phyloP scores from a whole-genome alignment of 73 alveolate genomes.

The Paramecium sexaurelia region DNA sequence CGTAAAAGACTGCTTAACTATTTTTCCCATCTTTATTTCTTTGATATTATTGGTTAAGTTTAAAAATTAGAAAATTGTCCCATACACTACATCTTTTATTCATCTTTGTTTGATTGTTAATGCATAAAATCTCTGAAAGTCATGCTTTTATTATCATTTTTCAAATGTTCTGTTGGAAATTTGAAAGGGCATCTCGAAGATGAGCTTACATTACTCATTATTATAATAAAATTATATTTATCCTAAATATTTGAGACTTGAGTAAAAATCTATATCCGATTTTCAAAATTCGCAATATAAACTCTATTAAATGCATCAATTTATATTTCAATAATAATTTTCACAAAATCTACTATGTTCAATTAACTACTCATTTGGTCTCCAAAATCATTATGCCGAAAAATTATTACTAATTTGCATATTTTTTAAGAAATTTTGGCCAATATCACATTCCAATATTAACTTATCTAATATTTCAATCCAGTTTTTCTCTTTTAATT shows the following conservation, averaged over 20 bases:
- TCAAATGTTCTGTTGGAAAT: not conserved
- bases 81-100: not conserved
- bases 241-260: not conserved
- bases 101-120: not conserved
- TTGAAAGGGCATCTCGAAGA: not conserved
- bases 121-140: not conserved
- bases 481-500: too few relatives aligned
- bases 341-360: not conserved
- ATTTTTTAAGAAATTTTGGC: not conserved
- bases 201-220: not conserved
- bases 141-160: not conserved
- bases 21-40: slow-evolving; percentile 31
- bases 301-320: too few relatives aligned
- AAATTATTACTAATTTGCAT: not conserved
- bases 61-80: not conserved
- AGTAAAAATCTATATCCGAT: not conserved
- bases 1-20: not conserved
- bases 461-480: not conserved
- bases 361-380: not conserved
- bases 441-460: not conserved
- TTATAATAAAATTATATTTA: not conserved
- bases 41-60: not conserved
- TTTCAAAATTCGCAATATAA: too few relatives aligned
- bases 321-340: too few relatives aligned
- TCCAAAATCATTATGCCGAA: not conserved